A percentile compares a stretch with the other conserved stretches of the same genome.
These are phyloP conservation scores for Ophiobolus disseminans DNA, from an alignment of 2,329 filamentous ascomycete genomes.

Conservation along the genomic window DNA sequence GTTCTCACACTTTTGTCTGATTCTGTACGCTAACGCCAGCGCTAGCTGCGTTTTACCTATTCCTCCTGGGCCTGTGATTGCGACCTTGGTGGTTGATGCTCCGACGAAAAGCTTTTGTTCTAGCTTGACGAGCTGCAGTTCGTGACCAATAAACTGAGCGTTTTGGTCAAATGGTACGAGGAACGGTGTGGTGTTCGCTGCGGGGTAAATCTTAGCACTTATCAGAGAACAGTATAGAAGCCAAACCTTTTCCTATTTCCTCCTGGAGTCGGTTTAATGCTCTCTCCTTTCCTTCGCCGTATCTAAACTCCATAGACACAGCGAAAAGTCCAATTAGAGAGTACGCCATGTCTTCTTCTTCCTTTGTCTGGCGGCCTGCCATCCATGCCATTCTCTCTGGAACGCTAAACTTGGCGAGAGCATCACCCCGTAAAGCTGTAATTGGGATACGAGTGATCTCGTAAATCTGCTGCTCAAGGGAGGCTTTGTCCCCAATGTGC, in stretches of 20 bases:
- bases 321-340: constrained; percentile 31
- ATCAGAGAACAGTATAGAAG: too few species aligned
- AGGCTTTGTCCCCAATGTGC: constrained; percentile 20
- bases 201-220: too few species aligned
- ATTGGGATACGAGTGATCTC: constrained; percentile 22
- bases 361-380: constrained; percentile 20
- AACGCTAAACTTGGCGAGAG: constrained; percentile 28
- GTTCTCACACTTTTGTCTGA: constrained; percentile 40
- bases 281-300: constrained; percentile 29
- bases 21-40: constrained; percentile 52
- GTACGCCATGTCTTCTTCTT: constrained; percentile 28
- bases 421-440: constrained; percentile 15
- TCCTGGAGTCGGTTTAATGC: constrained; percentile 18
- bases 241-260: constrained; percentile 19
- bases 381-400: constrained; percentile 27
- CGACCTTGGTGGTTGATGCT: constrained; percentile 21
- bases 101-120: too few species aligned
- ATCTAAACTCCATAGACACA: constrained; percentile 21
- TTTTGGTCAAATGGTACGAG: constrained; percentile 39
- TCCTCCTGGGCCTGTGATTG: constrained; percentile 27
- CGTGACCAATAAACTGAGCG: constrained; percentile 31
- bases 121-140: constrained; percentile 30
- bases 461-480: constrained; percentile 18
- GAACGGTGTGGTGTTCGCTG: constrained; percentile 16
- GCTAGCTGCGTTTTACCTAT: constrained; percentile 33